Evolutionary conservation across 345 rosid genomes (phyloP).

Genomic region (Hevea brasiliensis): DNA sequence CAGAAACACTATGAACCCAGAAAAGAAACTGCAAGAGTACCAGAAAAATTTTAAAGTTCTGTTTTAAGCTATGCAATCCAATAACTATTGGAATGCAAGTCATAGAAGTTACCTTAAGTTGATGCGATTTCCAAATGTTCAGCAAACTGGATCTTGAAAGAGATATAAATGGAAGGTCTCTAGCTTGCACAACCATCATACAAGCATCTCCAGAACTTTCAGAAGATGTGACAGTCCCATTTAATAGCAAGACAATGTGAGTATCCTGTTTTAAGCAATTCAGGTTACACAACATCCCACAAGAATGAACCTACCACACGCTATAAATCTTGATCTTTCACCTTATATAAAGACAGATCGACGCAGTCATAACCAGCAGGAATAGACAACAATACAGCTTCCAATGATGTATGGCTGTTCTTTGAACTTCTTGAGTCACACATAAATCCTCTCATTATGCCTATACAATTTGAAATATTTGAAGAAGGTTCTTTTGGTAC

Average conservation of each 20-base stretch:
- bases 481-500: constrained; percentile 51
- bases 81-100: constrained; percentile 1
- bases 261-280: constrained; percentile 50
- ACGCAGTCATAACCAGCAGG: constrained; percentile 65
- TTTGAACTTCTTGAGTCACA: constrained; percentile 35
- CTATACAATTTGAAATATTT: constrained; percentile 55
- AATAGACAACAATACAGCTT: constrained; percentile 59
- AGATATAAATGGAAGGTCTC: constrained; percentile 62
- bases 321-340: constrained; percentile 23
- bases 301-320: background rate
- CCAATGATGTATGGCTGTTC: constrained; percentile 47
- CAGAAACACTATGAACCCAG: background rate
- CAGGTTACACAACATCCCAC: constrained; percentile 12
- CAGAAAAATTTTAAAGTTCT: background rate
- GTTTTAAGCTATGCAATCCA: background rate
- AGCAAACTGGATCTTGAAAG: constrained; percentile 46
- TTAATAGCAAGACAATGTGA: constrained; percentile 65
- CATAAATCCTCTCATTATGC: constrained; percentile 55
- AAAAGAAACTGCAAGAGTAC: background rate
- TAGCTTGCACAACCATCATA: constrained; percentile 70
- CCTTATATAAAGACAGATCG: constrained; percentile 88
- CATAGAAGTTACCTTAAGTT: constrained; percentile 54
- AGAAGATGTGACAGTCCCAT: constrained; percentile 40
- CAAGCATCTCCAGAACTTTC: constrained; percentile 76
- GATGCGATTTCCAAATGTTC: constrained; percentile 52